Evolutionary conservation across 768 basidiomycete species (phyloP).

Genomic region (Hericium erinaceus): DNA sequence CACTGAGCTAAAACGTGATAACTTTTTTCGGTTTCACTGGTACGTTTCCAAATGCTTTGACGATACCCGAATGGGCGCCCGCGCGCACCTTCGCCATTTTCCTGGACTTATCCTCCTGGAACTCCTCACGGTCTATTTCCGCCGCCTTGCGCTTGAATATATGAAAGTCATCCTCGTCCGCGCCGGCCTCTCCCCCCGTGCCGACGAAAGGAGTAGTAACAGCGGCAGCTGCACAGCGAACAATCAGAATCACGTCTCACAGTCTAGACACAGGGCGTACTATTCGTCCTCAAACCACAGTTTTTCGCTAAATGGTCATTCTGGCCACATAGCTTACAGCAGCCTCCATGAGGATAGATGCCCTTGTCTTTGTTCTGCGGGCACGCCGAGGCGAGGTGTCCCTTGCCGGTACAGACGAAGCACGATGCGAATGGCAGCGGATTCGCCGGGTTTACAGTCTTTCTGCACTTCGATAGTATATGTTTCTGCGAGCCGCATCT

Average conservation of each 20-base stretch:
- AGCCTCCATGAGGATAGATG: constrained; percentile 85
- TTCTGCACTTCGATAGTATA: constrained; percentile 69
- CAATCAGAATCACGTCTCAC: not conserved
- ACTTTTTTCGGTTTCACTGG: constrained; percentile 31
- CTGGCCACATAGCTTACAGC: constrained; percentile 82
- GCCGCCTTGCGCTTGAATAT: constrained; percentile 54
- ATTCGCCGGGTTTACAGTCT: constrained; percentile 47
- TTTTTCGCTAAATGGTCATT: constrained; percentile 81
- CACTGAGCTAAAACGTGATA: constrained; percentile 32
- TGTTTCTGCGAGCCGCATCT: constrained; percentile 82
- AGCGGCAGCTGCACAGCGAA: constrained; percentile 22
- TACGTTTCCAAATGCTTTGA: constrained; percentile 17
- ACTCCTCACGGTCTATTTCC: constrained; percentile 55
- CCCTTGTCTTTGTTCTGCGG: constrained; percentile 73
- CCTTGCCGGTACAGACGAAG: constrained; percentile 78
- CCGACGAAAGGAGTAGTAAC: constrained; percentile 37
- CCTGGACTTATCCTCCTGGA: constrained; percentile 33
- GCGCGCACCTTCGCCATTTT: constrained; percentile 33
- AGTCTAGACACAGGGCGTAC: constrained; percentile 22
- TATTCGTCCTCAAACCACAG: constrained; percentile 57
- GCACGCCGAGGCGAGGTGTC: constrained; percentile 81
- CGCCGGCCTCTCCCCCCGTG: constrained; percentile 47
- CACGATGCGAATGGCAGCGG: constrained; percentile 86
- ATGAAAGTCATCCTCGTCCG: constrained; percentile 96
- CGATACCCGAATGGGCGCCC: constrained; percentile 33